Evolutionary conservation across 371 early-diverging fungal genomes (phyloP).

Genomic region (Syncephalis plumigaleata): DNA sequence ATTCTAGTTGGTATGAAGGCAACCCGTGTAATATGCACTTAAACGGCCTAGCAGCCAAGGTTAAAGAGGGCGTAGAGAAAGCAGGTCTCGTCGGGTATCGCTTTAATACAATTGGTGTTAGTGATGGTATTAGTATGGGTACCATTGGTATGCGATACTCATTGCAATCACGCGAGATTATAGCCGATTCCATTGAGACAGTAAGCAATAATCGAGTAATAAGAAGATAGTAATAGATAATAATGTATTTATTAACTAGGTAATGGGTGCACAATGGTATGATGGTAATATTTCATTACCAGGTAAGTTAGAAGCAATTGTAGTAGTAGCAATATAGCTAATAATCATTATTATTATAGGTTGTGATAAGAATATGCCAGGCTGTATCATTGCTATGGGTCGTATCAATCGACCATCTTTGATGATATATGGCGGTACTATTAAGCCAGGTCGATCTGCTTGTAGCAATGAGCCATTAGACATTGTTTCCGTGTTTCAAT

Average conservation of each 20-base stretch:
- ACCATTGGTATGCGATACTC: slow-evolving; percentile 92
- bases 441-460: slow-evolving; percentile 49
- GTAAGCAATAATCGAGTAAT: slow-evolving; percentile 19
- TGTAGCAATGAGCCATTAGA: slow-evolving; percentile 53
- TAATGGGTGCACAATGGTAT: slow-evolving; percentile 92
- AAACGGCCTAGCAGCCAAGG: slow-evolving; percentile 63
- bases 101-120: slow-evolving; percentile 94
- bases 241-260: slow-evolving; percentile 11
- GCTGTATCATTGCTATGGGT: slow-evolving; percentile 87
- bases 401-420: slow-evolving; percentile 88
- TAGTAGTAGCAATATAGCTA: slow-evolving; percentile 4
- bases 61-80: slow-evolving; percentile 79
- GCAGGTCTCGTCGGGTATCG: slow-evolving; percentile 84
- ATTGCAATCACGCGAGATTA: slow-evolving; percentile 89
- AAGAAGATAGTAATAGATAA: not conserved
- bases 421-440: slow-evolving; percentile 90
- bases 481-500: slow-evolving; percentile 90
- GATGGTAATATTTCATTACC: slow-evolving; percentile 91
- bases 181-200: slow-evolving; percentile 96
- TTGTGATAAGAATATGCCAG: slow-evolving; percentile 98
- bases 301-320: slow-evolving; percentile 10
- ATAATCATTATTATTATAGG: slow-evolving; percentile 22
- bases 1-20: slow-evolving; percentile 82
- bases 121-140: slow-evolving; percentile 94
- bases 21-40: slow-evolving; percentile 99